Evolutionary conservation across 805 yeast genomes (phyloP).

Genomic region (Saccharomycopsis fodiens): DNA sequence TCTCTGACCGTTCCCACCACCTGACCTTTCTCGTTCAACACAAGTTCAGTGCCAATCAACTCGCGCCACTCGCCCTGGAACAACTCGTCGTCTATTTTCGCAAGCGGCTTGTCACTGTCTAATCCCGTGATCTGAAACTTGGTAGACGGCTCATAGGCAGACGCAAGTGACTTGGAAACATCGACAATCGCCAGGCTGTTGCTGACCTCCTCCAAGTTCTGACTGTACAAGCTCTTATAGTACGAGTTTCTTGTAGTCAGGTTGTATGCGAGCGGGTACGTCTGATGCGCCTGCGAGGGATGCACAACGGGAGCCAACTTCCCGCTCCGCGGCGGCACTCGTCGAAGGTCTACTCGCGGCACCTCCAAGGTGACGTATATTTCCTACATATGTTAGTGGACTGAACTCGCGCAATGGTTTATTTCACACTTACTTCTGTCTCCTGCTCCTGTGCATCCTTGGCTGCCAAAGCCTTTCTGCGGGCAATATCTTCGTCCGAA

Average conservation of each 20-base stretch:
- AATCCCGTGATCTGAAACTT: constrained; percentile 50
- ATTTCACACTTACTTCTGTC: neutral
- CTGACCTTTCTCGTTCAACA: constrained; percentile 24
- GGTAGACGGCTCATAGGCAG: constrained; percentile 26
- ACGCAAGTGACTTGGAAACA: neutral
- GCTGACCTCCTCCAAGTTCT: constrained; percentile 21
- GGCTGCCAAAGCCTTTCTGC: constrained; percentile 36
- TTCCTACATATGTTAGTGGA: constrained; percentile 1
- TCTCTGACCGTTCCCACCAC: constrained; percentile 16
- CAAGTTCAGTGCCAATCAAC: constrained; percentile 70
- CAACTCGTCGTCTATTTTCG: constrained; percentile 46
- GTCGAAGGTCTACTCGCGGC: constrained; percentile 21
- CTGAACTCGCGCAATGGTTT: neutral
- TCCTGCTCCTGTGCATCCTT: constrained; percentile 25
- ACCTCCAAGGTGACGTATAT: constrained; percentile 15
- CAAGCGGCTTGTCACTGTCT: constrained; percentile 45
- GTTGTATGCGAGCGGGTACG: neutral
- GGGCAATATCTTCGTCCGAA: constrained; percentile 73
- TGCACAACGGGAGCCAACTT: neutral
- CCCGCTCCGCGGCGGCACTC: neutral
- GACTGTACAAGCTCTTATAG: constrained; percentile 21
- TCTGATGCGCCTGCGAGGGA: neutral
- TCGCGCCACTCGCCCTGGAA: constrained; percentile 73
- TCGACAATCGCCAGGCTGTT: constrained; percentile 26
- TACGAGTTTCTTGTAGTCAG: neutral